phyloP scores from a whole-genome alignment of 305 asterid genomes.

The Rubia balearica region DNA sequence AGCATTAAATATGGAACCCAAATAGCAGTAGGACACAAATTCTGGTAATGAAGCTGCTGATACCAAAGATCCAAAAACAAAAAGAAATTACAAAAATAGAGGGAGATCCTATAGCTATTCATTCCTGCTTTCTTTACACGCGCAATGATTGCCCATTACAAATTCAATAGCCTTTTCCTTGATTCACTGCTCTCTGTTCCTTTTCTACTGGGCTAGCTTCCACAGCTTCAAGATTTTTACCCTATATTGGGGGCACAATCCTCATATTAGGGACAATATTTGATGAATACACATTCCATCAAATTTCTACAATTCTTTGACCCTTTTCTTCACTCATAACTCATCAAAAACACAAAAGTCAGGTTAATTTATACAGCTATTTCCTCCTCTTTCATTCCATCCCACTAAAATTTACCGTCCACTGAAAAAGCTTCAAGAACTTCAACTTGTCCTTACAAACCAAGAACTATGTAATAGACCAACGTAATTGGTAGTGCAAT shows the following conservation, averaged over 20 bases:
- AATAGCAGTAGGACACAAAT: slow-evolving; percentile 15
- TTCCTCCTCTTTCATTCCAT: neutral
- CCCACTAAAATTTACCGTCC: neutral
- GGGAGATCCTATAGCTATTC: slow-evolving; percentile 17
- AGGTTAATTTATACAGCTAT: slow-evolving; percentile 1
- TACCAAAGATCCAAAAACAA: neutral
- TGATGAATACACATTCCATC: slow-evolving; percentile 18
- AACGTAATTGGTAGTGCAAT: slow-evolving; percentile 82
- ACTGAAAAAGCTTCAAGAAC: neutral
- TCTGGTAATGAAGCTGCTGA: slow-evolving; percentile 18
- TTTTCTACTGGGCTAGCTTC: slow-evolving; percentile 24
- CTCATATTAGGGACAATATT: slow-evolving; percentile 27
- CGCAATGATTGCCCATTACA: slow-evolving; percentile 28
- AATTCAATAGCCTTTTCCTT: slow-evolving; percentile 25
- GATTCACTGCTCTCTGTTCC: slow-evolving; percentile 38
- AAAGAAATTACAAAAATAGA: neutral
- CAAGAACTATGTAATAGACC: slow-evolving; percentile 81
- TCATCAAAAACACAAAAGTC: slow-evolving; percentile 7
- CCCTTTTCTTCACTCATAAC: slow-evolving; percentile 23
- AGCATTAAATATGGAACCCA: slow-evolving; percentile 28
- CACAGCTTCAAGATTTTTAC: slow-evolving; percentile 16
- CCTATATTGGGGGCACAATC: slow-evolving; percentile 27
- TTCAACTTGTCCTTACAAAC: slow-evolving; percentile 33
- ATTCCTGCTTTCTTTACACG: slow-evolving; percentile 22
- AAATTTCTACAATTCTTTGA: slow-evolving; percentile 9